Evolutionary conservation across 2,329 filamentous ascomycete species (phyloP).

Genomic region (Huntiella bhutanensis): DNA sequence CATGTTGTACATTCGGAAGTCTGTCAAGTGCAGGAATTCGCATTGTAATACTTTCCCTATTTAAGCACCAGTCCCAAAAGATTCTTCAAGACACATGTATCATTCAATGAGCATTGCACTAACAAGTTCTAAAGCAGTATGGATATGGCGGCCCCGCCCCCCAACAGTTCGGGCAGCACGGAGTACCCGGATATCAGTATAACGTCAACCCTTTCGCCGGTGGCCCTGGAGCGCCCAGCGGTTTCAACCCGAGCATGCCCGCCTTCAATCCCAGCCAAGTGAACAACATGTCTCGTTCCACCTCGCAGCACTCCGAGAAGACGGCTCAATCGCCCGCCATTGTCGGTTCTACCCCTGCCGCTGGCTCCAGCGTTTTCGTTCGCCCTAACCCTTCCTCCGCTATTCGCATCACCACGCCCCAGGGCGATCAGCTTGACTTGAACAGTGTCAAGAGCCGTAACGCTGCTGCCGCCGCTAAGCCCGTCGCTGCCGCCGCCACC

Average conservation of each 20-base stretch:
- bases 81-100: neutral
- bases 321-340: constrained; percentile 42
- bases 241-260: constrained; percentile 17
- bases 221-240: constrained; percentile 25
- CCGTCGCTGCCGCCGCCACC: constrained; percentile 52
- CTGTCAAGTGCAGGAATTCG: neutral
- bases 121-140: neutral
- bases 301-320: constrained; percentile 37
- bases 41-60: neutral
- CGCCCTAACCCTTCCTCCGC: constrained; percentile 28
- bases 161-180: constrained; percentile 14
- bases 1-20: neutral
- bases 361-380: constrained; percentile 7
- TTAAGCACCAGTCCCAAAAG: neutral
- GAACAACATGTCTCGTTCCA: constrained; percentile 63
- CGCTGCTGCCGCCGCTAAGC: constrained; percentile 41
- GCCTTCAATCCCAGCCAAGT: constrained; percentile 18
- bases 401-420: constrained; percentile 67
- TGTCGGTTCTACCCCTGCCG: constrained; percentile 32
- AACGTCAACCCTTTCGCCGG: constrained; percentile 26
- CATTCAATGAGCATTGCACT: too few species aligned
- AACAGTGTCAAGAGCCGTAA: constrained; percentile 39
- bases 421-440: constrained; percentile 58
- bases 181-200: constrained; percentile 23
- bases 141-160: constrained; percentile 5